Percentiles rank a stretch among this genome's conserved stretches.
phyloP scores from a whole-genome alignment of 2,329 filamentous ascomycete species.

The Exophiala calicioides region DNA sequence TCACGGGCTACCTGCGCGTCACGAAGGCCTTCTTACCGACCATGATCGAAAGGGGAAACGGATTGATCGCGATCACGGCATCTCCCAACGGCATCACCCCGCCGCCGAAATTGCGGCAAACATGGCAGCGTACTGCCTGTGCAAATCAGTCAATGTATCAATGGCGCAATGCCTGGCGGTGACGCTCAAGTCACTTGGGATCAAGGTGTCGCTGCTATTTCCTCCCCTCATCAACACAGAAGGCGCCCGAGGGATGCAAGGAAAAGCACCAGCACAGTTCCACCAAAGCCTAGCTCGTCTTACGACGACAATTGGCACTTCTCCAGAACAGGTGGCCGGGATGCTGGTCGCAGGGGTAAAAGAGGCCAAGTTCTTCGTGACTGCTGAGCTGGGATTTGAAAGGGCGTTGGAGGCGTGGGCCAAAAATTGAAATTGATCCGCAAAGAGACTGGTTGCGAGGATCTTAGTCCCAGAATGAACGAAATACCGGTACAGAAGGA shows the following conservation, averaged over 20 bases:
- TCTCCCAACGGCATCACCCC: conserved; percentile 4
- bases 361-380: conserved; percentile 2
- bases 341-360: neutral
- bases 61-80: conserved; percentile 1
- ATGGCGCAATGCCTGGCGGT: conserved; percentile 3
- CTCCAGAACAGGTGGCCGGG: neutral
- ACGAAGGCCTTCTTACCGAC: conserved; percentile 1
- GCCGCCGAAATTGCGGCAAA: neutral
- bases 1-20: conserved; percentile 7
- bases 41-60: neutral
- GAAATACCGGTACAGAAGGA: too few species aligned
- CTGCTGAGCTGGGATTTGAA: neutral
- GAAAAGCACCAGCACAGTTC: neutral
- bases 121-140: neutral
- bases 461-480: too few species aligned
- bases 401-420: neutral
- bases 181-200: neutral
- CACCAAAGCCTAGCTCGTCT: too few species aligned
- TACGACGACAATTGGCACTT: neutral
- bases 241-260: neutral
- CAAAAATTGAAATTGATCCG: neutral
- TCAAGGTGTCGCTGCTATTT: conserved; percentile 1
- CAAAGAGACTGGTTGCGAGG: too few species aligned
- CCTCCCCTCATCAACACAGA: neutral
- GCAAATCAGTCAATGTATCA: conserved; percentile 2